A percentile compares a stretch with the other conserved stretches of the same genome.
Conservation (phyloP, 768 basidiomycete genomes). For the Lyophyllum decastes region DNA sequence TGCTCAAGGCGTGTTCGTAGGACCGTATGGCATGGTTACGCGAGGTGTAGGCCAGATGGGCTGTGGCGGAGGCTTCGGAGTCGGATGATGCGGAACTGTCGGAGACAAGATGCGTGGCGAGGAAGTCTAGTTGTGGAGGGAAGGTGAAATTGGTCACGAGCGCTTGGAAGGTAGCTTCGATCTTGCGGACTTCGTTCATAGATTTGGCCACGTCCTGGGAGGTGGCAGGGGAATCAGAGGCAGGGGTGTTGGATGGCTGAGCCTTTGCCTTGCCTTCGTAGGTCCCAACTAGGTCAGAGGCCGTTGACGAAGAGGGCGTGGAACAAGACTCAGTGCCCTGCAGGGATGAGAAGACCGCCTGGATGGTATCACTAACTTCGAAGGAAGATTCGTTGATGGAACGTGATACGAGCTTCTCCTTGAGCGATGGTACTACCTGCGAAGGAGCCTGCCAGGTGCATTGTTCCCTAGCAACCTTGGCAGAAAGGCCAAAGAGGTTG, state of each 20-base stretch:
- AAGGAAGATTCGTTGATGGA: slow-evolving; percentile 27
- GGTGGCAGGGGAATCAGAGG: slow-evolving; percentile 14
- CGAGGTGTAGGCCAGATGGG: slow-evolving; percentile 54
- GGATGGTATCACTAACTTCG: slow-evolving; percentile 40
- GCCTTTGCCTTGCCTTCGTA: slow-evolving; percentile 42
- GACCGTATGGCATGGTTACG: slow-evolving; percentile 60
- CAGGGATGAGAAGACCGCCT: slow-evolving; percentile 40
- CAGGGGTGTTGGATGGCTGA: slow-evolving; percentile 4
- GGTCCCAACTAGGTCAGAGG: background rate
- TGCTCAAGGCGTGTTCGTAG: slow-evolving; percentile 61
- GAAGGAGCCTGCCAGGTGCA: background rate
- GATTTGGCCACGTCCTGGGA: slow-evolving; percentile 33
- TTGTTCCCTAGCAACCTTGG: background rate
- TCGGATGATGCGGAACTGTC: slow-evolving; percentile 18
- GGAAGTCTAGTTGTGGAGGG: slow-evolving; percentile 42
- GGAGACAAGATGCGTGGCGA: slow-evolving; percentile 31
- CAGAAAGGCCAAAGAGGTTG: background rate
- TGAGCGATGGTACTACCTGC: slow-evolving; percentile 16
- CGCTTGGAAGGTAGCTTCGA: slow-evolving; percentile 40
- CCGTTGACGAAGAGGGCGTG: background rate
- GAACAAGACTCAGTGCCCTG: slow-evolving; percentile 15
- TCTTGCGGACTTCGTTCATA: slow-evolving; percentile 38
- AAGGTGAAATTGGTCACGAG: slow-evolving; percentile 40
- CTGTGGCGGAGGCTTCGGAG: slow-evolving; percentile 21
- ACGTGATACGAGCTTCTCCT: slow-evolving; percentile 32